A percentile compares a stretch with the other conserved stretches of the same genome.
Conservation (phyloP, 2,329 filamentous ascomycete genomes). For the Exophiala sideris region DNA sequence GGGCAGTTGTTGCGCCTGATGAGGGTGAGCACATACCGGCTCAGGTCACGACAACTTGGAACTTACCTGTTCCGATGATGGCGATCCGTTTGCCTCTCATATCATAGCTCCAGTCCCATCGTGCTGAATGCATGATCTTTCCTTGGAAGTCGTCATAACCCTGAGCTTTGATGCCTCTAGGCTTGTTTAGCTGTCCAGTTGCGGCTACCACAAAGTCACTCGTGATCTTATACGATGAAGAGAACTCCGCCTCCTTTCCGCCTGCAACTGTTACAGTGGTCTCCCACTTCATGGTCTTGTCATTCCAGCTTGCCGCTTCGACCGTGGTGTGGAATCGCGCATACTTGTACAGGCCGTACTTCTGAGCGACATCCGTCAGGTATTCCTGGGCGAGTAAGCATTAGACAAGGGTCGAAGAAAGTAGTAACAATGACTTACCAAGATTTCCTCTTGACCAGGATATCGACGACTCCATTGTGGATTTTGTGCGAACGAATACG, state of each 20-base stretch:
- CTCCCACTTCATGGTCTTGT: slow-evolving; percentile 51
- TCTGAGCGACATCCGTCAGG: slow-evolving; percentile 37
- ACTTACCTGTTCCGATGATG: slow-evolving; percentile 54
- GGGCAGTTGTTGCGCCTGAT: slow-evolving; percentile 54
- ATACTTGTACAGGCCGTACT: slow-evolving; percentile 48
- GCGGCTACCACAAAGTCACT: slow-evolving; percentile 57
- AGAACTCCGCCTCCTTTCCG: slow-evolving; percentile 58
- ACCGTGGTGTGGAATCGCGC: slow-evolving; percentile 58
- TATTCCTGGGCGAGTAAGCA: slow-evolving; percentile 40
- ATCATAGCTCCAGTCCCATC: slow-evolving; percentile 51
- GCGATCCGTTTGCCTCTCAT: slow-evolving; percentile 53
- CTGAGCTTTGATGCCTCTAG: slow-evolving; percentile 35
- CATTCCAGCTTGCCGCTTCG: slow-evolving; percentile 55
- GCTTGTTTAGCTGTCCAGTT: slow-evolving; percentile 58
- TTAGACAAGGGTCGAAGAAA: neutral
- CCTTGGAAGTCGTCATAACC: slow-evolving; percentile 30
- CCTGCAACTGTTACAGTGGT: slow-evolving; percentile 50
- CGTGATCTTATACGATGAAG: slow-evolving; percentile 50
- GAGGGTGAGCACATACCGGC: neutral
- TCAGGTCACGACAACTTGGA: slow-evolving; percentile 4
- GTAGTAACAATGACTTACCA: slow-evolving; percentile 34
- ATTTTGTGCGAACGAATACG: slow-evolving; percentile 60
- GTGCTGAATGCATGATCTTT: slow-evolving; percentile 32
- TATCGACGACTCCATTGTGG: slow-evolving; percentile 57
- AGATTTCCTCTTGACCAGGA: slow-evolving; percentile 59